These are phyloP conservation scores for Haplosporangium sp. DNA, from an alignment of 371 early-diverging fungal genomes.

Conservation along the genomic window DNA sequence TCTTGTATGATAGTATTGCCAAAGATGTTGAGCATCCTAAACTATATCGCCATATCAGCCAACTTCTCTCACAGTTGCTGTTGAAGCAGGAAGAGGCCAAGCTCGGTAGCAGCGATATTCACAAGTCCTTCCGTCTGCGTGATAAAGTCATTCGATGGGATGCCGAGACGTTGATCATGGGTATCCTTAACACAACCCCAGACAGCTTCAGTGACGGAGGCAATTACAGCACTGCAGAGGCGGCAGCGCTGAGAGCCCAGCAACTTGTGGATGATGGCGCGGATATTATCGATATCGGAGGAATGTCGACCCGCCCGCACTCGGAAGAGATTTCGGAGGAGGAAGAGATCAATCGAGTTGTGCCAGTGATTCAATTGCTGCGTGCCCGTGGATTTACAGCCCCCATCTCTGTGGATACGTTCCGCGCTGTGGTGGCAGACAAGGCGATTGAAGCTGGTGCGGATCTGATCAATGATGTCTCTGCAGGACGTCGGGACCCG, in stretches of 20 bases:
- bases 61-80: constrained; percentile 81
- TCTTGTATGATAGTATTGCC: constrained; percentile 71
- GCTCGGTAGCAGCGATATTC: constrained; percentile 57
- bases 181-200: constrained; percentile 96
- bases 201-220: constrained; percentile 98
- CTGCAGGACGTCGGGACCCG: constrained; percentile 88
- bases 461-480: constrained; percentile 93
- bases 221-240: constrained; percentile 65
- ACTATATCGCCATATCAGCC: constrained; percentile 81
- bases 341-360: constrained; percentile 85
- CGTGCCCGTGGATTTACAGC: constrained; percentile 69
- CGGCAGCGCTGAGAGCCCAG: constrained; percentile 78
- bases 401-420: constrained; percentile 96
- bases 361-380: constrained; percentile 88
- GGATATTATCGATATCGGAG: constrained; percentile 96
- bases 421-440: constrained; percentile 84
- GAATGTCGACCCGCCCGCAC: constrained; percentile 93
- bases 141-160: constrained; percentile 67
- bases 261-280: constrained; percentile 85
- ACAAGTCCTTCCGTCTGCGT: constrained; percentile 57
- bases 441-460: constrained; percentile 90
- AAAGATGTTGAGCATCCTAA: constrained; percentile 90
- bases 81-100: constrained; percentile 55
- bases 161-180: constrained; percentile 88
- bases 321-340: constrained; percentile 82